Base-by-base conservation (phyloP, 805 yeast genomes). In the Barnettozyma botsteinii region DNA sequence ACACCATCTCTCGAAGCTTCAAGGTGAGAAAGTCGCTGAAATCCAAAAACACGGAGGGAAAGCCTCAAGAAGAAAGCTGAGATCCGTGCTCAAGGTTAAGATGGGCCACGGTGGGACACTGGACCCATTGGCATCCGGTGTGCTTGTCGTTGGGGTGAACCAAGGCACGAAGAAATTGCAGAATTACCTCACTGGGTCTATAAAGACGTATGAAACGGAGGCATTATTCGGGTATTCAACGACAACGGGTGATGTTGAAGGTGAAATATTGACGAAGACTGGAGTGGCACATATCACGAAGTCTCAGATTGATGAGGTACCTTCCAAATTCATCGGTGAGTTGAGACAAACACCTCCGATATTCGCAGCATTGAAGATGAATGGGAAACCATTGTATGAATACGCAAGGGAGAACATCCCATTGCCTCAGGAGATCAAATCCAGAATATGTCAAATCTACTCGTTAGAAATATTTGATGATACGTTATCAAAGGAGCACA, bases 81-180 rank as follows among this genome's bases (percentile, higher is more conserved):
- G 71, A 19, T 68, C 69, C 24, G 65, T 74, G 4, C 50, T 64
- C 6, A 80, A 79, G 51, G 79, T 89, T 25, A 93, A 93, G 55
- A 82, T 91, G 69, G 99, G 99, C 1, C 99, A 93, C 60, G 99
- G 98, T 15, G 99, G 99, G 9, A 93, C 99, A 0, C 67, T 93
- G 28, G 99, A 93, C 55, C 97, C 98, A 0, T 63, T 85, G 31
- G 99, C 99, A 0, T 79, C 88, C n/a, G 99, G 99, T 10, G 89
- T 91, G 1, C 61, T 85, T 31, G 91, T 94, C 2, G 70, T 93
- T 40, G 99, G 98, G 5, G 76, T 93, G n/a, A 96, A 96, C 6
- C 47, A 69, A 1, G 98, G 98, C 3, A 93, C 99, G 2, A 94
- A 91, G 59, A 67, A 74, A 56, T 66, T 93, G 31, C 81, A 78